Conservation (phyloP, 306 rosid species). For the Pterocarpus macrocarpus region DNA sequence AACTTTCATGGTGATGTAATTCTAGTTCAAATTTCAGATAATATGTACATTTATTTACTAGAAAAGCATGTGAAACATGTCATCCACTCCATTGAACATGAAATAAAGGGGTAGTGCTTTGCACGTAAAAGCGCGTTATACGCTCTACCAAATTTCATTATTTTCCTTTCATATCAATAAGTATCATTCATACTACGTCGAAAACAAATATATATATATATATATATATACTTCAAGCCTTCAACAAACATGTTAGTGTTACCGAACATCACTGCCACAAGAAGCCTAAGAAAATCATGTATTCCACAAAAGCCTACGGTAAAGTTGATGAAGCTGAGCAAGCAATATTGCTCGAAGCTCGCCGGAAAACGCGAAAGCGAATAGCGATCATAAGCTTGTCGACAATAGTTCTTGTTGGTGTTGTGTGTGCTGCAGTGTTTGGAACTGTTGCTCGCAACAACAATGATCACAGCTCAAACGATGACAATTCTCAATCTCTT, state of each 20-base stretch:
- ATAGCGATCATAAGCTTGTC: constrained; percentile 62
- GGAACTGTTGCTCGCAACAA: constrained; percentile 41
- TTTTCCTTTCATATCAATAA: too few relatives aligned
- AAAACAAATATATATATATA: background rate
- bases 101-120: too few relatives aligned
- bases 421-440: constrained; percentile 57
- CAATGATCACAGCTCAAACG: constrained; percentile 32
- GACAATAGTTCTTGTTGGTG: constrained; percentile 57
- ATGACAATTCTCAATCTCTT: constrained; percentile 2
- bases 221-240: background rate
- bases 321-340: constrained; percentile 69
- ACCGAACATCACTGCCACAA: background rate
- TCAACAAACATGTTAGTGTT: background rate
- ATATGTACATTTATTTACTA: too few relatives aligned
- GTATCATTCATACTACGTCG: too few relatives aligned
- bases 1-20: too few relatives aligned
- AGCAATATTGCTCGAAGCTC: constrained; percentile 52
- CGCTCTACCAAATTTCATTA: too few relatives aligned
- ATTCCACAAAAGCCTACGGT: constrained; percentile 56
- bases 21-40: too few relatives aligned
- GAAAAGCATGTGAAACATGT: too few relatives aligned
- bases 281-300: constrained; percentile 40
- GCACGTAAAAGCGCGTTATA: too few relatives aligned
- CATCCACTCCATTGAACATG: too few relatives aligned
- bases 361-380: constrained; percentile 60